These are phyloP conservation scores for Candida pseudocylindracea DNA, from an alignment of 1,139 yeast species.

Conservation along the genomic window DNA sequence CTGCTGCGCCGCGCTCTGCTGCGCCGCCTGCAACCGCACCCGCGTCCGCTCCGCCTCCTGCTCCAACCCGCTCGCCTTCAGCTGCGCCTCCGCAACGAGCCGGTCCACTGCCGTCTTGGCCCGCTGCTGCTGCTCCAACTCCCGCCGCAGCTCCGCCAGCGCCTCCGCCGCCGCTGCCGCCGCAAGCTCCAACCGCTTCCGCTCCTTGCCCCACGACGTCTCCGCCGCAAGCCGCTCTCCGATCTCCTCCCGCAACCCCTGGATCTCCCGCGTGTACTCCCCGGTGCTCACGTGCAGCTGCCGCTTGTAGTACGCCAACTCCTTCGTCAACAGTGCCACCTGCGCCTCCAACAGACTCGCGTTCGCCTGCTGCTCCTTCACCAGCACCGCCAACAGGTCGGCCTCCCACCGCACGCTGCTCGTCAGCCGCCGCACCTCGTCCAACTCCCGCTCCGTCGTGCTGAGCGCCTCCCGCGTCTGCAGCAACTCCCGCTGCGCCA, in stretches of 20 bases:
- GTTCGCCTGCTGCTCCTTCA: slow-evolving; percentile 6
- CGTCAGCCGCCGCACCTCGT: slow-evolving; percentile 14
- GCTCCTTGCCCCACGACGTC: slow-evolving; percentile 32
- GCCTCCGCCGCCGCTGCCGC: slow-evolving; percentile 34
- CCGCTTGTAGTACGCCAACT: slow-evolving; percentile 13
- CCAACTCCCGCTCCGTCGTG: slow-evolving; percentile 8
- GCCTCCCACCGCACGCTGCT: slow-evolving; percentile 17
- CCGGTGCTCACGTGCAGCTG: slow-evolving; percentile 23
- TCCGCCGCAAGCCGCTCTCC: slow-evolving; percentile 47
- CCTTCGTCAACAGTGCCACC: too few relatives aligned
- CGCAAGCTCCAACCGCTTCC: slow-evolving; percentile 29
- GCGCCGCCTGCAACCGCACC: too few relatives aligned
- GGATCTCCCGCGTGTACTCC: slow-evolving; percentile 14
- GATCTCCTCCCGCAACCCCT: slow-evolving; percentile 43
- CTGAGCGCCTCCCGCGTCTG: too few relatives aligned
- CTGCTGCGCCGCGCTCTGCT: too few relatives aligned
- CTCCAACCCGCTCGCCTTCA: too few relatives aligned
- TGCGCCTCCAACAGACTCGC: too few relatives aligned
- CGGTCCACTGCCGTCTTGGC: slow-evolving; percentile 23
- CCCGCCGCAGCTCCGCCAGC: slow-evolving; percentile 24
- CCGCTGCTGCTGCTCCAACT: slow-evolving; percentile 15
- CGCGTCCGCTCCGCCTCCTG: too few relatives aligned
- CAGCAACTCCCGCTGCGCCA: slow-evolving; percentile 3
- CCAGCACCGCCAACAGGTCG: slow-evolving; percentile 18
- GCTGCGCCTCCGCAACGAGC: slow-evolving; percentile 3